phyloP scores from a whole-genome alignment of 768 basidiomycete genomes.

The Hygrocybe punicea region DNA sequence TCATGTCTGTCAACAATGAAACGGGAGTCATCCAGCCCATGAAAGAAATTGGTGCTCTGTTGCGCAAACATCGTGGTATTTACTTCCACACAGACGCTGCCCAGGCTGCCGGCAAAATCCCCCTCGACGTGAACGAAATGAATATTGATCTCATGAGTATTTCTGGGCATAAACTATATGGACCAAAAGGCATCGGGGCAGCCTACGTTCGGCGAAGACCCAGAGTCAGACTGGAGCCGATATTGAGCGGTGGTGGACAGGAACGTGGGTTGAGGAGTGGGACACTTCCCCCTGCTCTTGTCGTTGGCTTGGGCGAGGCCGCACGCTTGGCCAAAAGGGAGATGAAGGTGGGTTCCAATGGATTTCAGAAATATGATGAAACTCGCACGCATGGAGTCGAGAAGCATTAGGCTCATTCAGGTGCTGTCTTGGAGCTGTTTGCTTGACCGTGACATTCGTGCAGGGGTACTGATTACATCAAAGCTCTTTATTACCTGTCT shows the following conservation, averaged over 20 bases:
- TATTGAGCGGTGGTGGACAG: constrained; percentile 94
- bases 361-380: constrained; percentile 41
- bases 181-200: constrained; percentile 94
- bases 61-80: constrained; percentile 83
- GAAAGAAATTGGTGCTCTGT: constrained; percentile 85
- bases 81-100: constrained; percentile 98
- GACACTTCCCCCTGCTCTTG: constrained; percentile 84
- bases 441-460: constrained; percentile 69
- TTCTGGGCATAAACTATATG: constrained; percentile 96
- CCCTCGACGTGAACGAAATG: constrained; percentile 90
- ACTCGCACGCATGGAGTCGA: constrained; percentile 46
- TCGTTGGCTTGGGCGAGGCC: constrained; percentile 92
- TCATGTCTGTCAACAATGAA: constrained; percentile 99
- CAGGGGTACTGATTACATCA: constrained; percentile 84
- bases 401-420: constrained; percentile 35
- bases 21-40: constrained; percentile 98
- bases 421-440: constrained; percentile 12
- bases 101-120: constrained; percentile 90
- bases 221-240: constrained; percentile 89
- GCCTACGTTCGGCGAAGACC: constrained; percentile 92
- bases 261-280: constrained; percentile 93
- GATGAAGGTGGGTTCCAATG: constrained; percentile 73
- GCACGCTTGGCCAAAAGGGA: constrained; percentile 87
- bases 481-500: constrained; percentile 2
- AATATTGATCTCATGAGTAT: constrained; percentile 95